These are phyloP conservation scores for Akanthomyces dipterigenus DNA, from an alignment of 2,329 filamentous ascomycete genomes.

Conservation along the genomic window DNA sequence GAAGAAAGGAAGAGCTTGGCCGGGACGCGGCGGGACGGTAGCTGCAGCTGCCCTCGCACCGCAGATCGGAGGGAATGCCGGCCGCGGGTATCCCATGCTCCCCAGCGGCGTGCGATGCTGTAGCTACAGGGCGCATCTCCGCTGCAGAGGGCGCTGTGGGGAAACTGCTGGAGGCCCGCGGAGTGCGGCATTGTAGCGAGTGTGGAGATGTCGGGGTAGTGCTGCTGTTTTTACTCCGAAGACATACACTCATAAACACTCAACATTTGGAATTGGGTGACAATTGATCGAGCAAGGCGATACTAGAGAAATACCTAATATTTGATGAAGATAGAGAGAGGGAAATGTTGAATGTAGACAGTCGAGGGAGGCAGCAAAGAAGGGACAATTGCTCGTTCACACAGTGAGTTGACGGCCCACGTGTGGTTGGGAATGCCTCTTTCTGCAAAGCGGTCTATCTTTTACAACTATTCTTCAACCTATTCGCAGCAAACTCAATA, in stretches of 20 bases:
- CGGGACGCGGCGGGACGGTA: neutral
- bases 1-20: neutral
- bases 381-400: too few species aligned
- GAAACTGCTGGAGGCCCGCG: slow-evolving; percentile 4
- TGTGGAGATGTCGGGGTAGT: slow-evolving; percentile 9
- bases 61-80: slow-evolving; percentile 13
- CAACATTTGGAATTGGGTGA: neutral
- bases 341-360: too few species aligned
- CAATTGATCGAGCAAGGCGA: neutral
- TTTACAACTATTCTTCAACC: too few species aligned
- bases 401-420: too few species aligned
- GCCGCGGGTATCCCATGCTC: slow-evolving; percentile 6
- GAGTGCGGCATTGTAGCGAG: neutral
- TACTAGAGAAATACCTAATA: neutral
- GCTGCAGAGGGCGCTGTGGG: neutral
- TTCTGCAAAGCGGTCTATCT: too few species aligned
- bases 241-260: neutral
- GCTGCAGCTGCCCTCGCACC: neutral
- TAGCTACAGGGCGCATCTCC: neutral
- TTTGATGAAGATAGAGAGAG: too few species aligned
- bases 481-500: too few species aligned
- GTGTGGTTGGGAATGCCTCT: too few species aligned
- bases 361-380: too few species aligned
- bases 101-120: neutral
- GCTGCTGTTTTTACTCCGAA: slow-evolving; percentile 1